Evolutionary conservation across 2,329 filamentous ascomycete genomes (phyloP).

Genomic region (Zalaria sp.): DNA sequence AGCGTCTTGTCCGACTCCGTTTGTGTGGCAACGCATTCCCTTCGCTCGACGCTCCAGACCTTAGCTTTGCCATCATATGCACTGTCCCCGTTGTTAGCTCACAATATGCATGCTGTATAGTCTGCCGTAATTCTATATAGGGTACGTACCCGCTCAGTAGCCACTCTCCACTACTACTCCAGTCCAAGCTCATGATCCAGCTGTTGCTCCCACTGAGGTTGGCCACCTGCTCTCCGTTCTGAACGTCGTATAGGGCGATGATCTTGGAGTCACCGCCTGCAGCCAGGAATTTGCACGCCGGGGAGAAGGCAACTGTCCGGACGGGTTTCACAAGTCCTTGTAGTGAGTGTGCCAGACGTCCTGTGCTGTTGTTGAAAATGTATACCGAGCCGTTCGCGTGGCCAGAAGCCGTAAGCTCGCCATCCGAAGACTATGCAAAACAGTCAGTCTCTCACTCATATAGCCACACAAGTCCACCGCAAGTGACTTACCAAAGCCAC

Average conservation of each 20-base stretch:
- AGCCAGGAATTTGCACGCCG: conserved; percentile 68
- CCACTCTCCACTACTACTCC: conserved; percentile 87
- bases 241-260: conserved; percentile 84
- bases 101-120: too few relatives aligned
- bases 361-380: conserved; percentile 86
- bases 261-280: conserved; percentile 80
- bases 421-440: conserved; percentile 46
- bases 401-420: conserved; percentile 75
- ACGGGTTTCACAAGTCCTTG: conserved; percentile 83
- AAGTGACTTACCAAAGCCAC: conserved; percentile 52
- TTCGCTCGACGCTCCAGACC: conserved; percentile 82
- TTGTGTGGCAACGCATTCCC: conserved; percentile 80
- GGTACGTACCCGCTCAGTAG: conserved; percentile 57
- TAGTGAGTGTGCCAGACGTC: conserved; percentile 71
- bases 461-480: too few relatives aligned
- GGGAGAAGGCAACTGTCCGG: conserved; percentile 75
- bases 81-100: conserved; percentile 17
- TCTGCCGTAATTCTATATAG: background rate
- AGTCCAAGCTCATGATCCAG: conserved; percentile 86
- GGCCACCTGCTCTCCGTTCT: conserved; percentile 81
- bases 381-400: conserved; percentile 88
- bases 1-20: conserved; percentile 76
- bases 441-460: too few relatives aligned
- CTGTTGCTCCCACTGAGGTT: conserved; percentile 67
- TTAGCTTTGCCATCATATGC: conserved; percentile 89